Percentiles rank a stretch among this genome's conserved stretches.
Conservation (phyloP, 176 grass and related monocot genomes). For the Tillandsia leiboldiana region DNA sequence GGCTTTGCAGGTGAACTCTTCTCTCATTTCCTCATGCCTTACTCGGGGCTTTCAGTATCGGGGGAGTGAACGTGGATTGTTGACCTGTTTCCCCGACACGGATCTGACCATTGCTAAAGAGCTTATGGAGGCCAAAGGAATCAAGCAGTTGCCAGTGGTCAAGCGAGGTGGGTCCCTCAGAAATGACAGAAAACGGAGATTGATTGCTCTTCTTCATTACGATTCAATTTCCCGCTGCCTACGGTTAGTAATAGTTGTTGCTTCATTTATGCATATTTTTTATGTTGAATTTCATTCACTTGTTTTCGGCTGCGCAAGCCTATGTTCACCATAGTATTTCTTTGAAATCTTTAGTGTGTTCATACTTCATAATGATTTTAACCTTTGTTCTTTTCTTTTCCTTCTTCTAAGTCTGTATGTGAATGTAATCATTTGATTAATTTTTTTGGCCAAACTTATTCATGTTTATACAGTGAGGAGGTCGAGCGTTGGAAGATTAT, state of each 20-base stretch:
- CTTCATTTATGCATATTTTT: slow-evolving; percentile 4
- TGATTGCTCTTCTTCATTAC: slow-evolving; percentile 87
- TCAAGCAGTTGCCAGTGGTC: slow-evolving; percentile 94
- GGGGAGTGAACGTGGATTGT: slow-evolving; percentile 69
- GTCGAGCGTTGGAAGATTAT: slow-evolving; percentile 71
- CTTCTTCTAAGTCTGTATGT: background rate
- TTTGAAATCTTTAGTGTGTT: too few relatives aligned
- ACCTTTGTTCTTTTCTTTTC: background rate
- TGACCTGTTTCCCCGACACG: slow-evolving; percentile 88
- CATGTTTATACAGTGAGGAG: slow-evolving; percentile 58
- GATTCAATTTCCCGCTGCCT: slow-evolving; percentile 77
- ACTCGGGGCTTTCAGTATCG: slow-evolving; percentile 83
- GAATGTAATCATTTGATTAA: too few relatives aligned
- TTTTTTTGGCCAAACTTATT: too few relatives aligned
- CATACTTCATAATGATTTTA: too few relatives aligned
- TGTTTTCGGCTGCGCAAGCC: background rate
- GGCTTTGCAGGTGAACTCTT: slow-evolving; percentile 48
- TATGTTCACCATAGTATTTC: too few relatives aligned
- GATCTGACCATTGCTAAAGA: slow-evolving; percentile 93
- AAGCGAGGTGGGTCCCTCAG: slow-evolving; percentile 55
- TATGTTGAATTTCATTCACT: slow-evolving; percentile 9
- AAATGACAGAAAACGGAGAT: slow-evolving; percentile 61
- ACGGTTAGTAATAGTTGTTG: slow-evolving; percentile 40
- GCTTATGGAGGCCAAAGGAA: slow-evolving; percentile 95
- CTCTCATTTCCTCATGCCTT: slow-evolving; percentile 58